phyloP scores from a whole-genome alignment of 345 rosid genomes.

The Raphanus sativus region DNA sequence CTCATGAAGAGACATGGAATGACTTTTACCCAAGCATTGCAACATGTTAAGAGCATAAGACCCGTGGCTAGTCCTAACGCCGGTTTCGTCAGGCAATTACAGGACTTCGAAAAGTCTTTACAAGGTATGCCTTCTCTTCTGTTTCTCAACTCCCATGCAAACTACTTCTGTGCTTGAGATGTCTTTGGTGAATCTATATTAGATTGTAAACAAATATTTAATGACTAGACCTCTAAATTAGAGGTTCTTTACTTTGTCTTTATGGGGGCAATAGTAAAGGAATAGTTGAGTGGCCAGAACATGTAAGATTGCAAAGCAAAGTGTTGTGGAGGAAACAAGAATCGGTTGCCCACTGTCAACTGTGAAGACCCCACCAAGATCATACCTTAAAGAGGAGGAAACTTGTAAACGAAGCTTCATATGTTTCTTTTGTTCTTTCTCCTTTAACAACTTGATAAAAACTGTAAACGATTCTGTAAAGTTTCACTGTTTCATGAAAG shows the following conservation, averaged over 20 bases:
- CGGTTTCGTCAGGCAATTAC: constrained; percentile 56
- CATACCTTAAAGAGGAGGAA: not conserved
- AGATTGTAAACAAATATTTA: not conserved
- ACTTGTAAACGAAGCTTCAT: constrained; percentile 20
- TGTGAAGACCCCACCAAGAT: constrained; percentile 19
- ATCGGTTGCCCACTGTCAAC: constrained; percentile 11
- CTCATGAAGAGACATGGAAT: constrained; percentile 65
- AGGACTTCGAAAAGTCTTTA: constrained; percentile 49
- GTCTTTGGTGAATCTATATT: constrained; percentile 7
- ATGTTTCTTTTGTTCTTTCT: constrained; percentile 29
- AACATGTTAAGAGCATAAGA: constrained; percentile 54
- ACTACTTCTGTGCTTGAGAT: not conserved
- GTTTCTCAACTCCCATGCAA: not conserved
- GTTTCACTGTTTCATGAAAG: not conserved
- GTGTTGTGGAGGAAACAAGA: constrained; percentile 16
- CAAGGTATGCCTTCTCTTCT: constrained; percentile 35
- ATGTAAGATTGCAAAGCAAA: not conserved
- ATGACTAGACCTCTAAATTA: no score
- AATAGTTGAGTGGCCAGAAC: not conserved
- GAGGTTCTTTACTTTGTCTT: not conserved
- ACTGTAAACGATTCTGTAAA: not conserved
- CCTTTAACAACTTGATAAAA: not conserved
- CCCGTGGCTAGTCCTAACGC: constrained; percentile 58
- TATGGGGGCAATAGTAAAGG: not conserved
- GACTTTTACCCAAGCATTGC: constrained; percentile 61